Evolutionary conservation across 208 protist species (phyloP), one percentile per base, ranked within the genome.

Genomic region (Leishmania turanica): DNA sequence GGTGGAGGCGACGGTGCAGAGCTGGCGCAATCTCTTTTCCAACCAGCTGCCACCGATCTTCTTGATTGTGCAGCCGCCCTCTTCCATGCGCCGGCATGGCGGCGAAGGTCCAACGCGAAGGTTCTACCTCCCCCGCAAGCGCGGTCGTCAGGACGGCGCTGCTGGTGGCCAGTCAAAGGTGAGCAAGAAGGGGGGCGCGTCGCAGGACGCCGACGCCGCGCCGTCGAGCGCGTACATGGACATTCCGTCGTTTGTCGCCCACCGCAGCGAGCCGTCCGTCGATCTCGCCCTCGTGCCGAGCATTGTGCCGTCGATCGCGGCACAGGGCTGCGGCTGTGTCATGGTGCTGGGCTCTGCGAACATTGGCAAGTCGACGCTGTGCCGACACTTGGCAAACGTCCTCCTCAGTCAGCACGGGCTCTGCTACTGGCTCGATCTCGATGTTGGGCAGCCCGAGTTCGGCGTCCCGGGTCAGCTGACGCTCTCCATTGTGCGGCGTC

Each of bases 391-490:
- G 19, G 79, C 87, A 3, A 98, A 98, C 78, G 75, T 71, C 17
- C 72, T 98, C 58, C 73, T 98, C 66, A 96, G 92, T 3, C 92
- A 93, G 77, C 84, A 93, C 72, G 92, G 90, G 34, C 71, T 91
- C 37, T 93, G 88, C 82, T 95, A 92, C 78, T 98, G 90, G 88
- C 83, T 97, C 42, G 96, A 98, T 56, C 79, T 95, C 13, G 96
- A 98, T 80, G 56, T 97, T 6, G 96, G 94, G 8, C 96, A 97
- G 87, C 91, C 93, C 5, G 93, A 97, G 90, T 97, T 98, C 71
- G 88, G 89, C 13, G 89, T 93, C 9, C 92, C 93, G 17, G 93
- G 93, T 7, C 85, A 92, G 78, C 49, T 97, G n/a, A 83, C 88
- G 0, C 80, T 98, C 17, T 89, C 89, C 37, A 68, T 84, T 62